These are phyloP conservation scores for Ogataea degrootiae DNA, from an alignment of 805 yeast genomes.

Conservation along the genomic window DNA sequence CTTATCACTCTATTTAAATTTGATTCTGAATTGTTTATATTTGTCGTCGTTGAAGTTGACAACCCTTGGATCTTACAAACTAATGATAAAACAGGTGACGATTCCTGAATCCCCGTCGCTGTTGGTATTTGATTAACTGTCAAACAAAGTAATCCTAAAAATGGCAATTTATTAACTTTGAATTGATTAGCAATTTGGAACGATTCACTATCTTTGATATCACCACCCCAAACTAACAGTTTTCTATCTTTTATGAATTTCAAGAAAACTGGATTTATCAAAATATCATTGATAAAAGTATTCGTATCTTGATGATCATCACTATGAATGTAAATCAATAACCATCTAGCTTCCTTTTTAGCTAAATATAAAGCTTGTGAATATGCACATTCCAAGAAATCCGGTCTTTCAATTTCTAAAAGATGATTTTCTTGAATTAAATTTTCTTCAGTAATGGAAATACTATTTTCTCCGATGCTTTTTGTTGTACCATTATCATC, in stretches of 20 bases:
- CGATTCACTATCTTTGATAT: slow-evolving; percentile 75
- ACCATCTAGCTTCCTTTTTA: slow-evolving; percentile 64
- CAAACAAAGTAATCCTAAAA: slow-evolving; percentile 68
- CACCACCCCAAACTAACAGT: slow-evolving; percentile 81
- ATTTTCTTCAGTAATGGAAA: background rate
- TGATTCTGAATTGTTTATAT: slow-evolving; percentile 9
- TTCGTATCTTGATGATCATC: slow-evolving; percentile 61
- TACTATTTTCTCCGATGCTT: background rate
- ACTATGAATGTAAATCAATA: slow-evolving; percentile 69
- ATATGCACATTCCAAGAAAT: slow-evolving; percentile 70
- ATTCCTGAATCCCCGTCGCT: slow-evolving; percentile 48
- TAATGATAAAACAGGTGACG: slow-evolving; percentile 54
- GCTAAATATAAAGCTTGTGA: slow-evolving; percentile 72
- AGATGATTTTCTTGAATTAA: slow-evolving; percentile 10
- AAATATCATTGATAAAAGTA: slow-evolving; percentile 47
- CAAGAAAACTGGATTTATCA: slow-evolving; percentile 48
- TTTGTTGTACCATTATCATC: background rate
- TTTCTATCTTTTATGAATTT: slow-evolving; percentile 45
- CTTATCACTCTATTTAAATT: slow-evolving; percentile 31
- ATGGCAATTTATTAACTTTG: slow-evolving; percentile 73
- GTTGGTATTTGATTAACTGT: slow-evolving; percentile 53
- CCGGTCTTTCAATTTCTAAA: slow-evolving; percentile 27
- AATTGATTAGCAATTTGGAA: slow-evolving; percentile 76
- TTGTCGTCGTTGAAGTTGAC: slow-evolving; percentile 2
- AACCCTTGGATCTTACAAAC: slow-evolving; percentile 63